Conservation (phyloP, 202 grass and related monocot genomes). For the Alloteropsis angusta region DNA sequence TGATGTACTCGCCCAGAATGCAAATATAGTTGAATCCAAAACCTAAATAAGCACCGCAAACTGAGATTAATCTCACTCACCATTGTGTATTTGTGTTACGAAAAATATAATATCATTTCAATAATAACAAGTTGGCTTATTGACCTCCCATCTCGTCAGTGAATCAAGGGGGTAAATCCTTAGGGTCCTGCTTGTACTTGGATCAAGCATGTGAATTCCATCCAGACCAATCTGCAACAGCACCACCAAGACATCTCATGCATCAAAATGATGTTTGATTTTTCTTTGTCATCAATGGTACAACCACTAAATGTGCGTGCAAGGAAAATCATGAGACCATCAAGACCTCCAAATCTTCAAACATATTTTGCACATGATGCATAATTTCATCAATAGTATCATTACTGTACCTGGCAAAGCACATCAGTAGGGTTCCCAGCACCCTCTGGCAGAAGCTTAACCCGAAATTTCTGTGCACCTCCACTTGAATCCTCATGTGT, state of each 20-base stretch:
- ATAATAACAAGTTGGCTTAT: neutral
- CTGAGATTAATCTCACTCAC: constrained; percentile 12
- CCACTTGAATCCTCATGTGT: constrained; percentile 57
- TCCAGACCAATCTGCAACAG: constrained; percentile 80
- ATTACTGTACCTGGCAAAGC: constrained; percentile 70
- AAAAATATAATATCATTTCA: neutral
- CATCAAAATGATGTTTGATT: neutral
- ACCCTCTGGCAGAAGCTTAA: constrained; percentile 83
- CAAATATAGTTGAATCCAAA: constrained; percentile 79
- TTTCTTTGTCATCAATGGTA: neutral
- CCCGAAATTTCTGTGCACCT: constrained; percentile 86
- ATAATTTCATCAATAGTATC: neutral
- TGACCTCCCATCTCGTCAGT: constrained; percentile 85
- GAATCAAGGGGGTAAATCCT: constrained; percentile 88
- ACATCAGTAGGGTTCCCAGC: constrained; percentile 72
- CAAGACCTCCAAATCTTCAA: neutral
- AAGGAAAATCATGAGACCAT: neutral
- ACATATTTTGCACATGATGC: neutral
- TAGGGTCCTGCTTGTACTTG: constrained; percentile 62
- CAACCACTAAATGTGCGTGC: neutral
- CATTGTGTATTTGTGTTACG: neutral
- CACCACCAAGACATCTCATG: neutral
- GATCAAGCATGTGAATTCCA: constrained; percentile 98
- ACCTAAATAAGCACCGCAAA: constrained; percentile 41
- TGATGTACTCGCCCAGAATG: constrained; percentile 83